Base-by-base conservation (phyloP, 768 basidiomycete genomes). In the Amyloporia xantha region DNA sequence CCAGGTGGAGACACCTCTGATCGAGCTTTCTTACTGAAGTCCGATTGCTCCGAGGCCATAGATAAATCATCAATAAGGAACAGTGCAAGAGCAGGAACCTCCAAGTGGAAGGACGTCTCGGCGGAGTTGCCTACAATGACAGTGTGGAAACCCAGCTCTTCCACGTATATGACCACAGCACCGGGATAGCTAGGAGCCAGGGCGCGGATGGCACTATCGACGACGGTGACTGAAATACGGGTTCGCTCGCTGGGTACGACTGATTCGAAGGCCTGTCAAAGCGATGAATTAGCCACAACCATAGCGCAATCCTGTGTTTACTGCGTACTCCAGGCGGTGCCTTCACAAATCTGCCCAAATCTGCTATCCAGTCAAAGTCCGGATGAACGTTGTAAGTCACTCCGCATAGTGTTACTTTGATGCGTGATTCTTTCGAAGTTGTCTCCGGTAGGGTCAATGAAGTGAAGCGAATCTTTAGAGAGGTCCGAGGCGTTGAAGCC, bases 191-290 rank as follows among this genome's bases (percentile, higher is more conserved):
- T 75, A 1, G 78, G 76, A 1, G 84, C 76, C 19, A 78, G 68
- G 1, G 78, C 51, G 43, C 82, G 80, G 10, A 89, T 57, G 0
- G 89, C 86, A 9, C 81, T 77, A 57, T 93, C 85, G 15, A 69
- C 50, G 19, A 92, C 58, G 53, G 74, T 77, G 27, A 94, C 51
- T n/a, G 74, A 69, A 21, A 97, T 66, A 10, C 72, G 70, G 5
- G 92, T 97, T 37, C 85, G 69, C 62, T 98, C 96, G 48, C 76
- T 91, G 1, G 96, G 96, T 13, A 92, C 80, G 11, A 96, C 92
- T 20, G 91, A 77, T 64, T 94, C 94, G 60, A 99, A 99, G 1
- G 88, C 86, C 92, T 82, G 51, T 2, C 30, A 39, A 73, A 42
- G 26, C 5, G 28, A 41, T 25, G 44, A 15, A 39, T 43, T 4